Evolutionary conservation across 805 yeast genomes (phyloP), one percentile per base, ranked within the genome.

Genomic region (Candida jianshihensis): DNA sequence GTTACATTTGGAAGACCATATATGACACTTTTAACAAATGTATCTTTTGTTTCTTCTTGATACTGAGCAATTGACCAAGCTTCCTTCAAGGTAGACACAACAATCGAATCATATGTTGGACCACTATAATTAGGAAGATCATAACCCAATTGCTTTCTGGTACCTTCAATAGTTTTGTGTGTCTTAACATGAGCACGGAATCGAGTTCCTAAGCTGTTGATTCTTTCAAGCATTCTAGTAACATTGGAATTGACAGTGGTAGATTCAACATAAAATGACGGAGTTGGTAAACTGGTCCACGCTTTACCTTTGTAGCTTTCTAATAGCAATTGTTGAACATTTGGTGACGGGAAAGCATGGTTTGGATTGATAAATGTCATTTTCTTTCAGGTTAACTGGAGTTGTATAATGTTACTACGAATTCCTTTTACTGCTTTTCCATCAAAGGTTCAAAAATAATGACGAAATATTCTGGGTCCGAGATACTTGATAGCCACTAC

Each of bases 161-260:
- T 61, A 6, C 84, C 88, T 45, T 78, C 81, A 9, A 64, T 44
- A 1, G 83, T 70, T 54, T 84, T 83, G 54, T 81, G 88, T 0
- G 92, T 84, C 56, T 83, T 83, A 17, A 83, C 75, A 52, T 82
- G 88, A 4, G 83, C 80, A 40, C 94, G 64, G 53, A 82, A 81
- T 15, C 56, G 61, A n/a, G 59, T 55, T 8, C 49, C 43, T 30
- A 73, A 49, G 1, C 52, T 48, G 1, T 40, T 35, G 2, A 75
- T 69, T 41, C 62, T 65, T 7, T 47, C 44, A 7, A 73, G 63
- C 78, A 73, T 73, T 19, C 53, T 56, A n/a, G 59, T 59, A 38
- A 69, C 59, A 47, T 75, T 73, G 20, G 36, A 38, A 24, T 57
- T 45, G 44, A 75, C 68, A 14, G 54, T 54, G 1, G 47, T 36